Base-by-base conservation (phyloP, 139 green algal genomes). In the Tetratostichococcus sp. region DNA sequence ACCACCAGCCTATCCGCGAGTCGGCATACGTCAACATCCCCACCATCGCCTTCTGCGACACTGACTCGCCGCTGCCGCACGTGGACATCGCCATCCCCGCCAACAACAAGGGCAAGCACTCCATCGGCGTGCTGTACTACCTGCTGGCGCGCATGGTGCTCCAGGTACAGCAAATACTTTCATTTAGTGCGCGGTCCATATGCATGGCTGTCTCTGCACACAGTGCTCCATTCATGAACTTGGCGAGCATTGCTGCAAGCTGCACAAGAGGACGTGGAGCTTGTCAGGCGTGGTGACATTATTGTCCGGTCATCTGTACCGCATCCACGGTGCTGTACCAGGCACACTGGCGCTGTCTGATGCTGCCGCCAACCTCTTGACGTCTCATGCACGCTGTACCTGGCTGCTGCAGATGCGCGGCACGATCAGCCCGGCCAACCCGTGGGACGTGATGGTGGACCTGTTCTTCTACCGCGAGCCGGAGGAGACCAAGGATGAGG, bases 81-180 rank as follows among this genome's bases (percentile, higher is more conserved):
- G 93, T 99, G 70, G 96, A 99, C 83, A 86, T 99, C 26, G 96
- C 95, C 76, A 99, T 99, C 86, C 96, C 96, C 35, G 96, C 96
- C 82, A 99, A 99, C 93, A 99, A 99, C 96, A 99, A 99, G 93
- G 95, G 89, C 77, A 97, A 97, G 87, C 91, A 98, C 83, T 91
- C 89, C 69, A 97, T 98, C 77, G 96, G 96, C 59, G 89, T 93
- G 71, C 88, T 99, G 14, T 99, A 98, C 89, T 99, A 91, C 86
- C 85, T 99, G 73, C 89, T 99, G 71, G 92, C 93, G 21, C 88
- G 91, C 76, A 98, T 99, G 94, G 94, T 99, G 65, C 88, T 99
- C 74, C 91, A 98, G 87, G 95, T 96, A 88, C 77, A 92, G 31
- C 8, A 14, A 14, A 14, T 50, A 8, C 14, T 14, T 22, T n/a